Conservation (phyloP, 352 stramenopile genomes). For the Phytopythium kandeliae region DNA sequence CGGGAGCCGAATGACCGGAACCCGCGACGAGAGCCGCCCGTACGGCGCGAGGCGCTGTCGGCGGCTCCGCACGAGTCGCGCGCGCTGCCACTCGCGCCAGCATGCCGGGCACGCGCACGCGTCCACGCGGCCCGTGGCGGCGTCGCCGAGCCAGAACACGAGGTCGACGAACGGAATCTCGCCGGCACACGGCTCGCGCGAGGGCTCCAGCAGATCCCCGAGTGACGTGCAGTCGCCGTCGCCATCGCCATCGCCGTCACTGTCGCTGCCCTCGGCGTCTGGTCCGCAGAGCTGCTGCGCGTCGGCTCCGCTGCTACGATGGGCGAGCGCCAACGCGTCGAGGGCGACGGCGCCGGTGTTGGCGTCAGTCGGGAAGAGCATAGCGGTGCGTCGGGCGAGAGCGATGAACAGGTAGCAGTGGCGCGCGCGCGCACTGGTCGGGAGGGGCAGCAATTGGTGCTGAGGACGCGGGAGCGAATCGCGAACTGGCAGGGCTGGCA, state of each 20-base stretch:
- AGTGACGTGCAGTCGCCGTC: background rate
- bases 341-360: no score
- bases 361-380: no score
- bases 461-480: background rate
- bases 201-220: conserved; percentile 19
- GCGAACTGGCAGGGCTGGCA: no score
- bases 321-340: no score
- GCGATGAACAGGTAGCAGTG: background rate
- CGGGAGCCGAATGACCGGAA: conserved; percentile 47
- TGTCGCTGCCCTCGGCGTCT: no score
- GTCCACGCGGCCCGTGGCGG: conserved; percentile 35
- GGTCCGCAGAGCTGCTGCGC: no score
- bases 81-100: conserved; percentile 6
- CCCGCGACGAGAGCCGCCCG: conserved; percentile 40
- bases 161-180: conserved; percentile 51
- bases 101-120: conserved; percentile 36
- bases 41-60: conserved; percentile 29
- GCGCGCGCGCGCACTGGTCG: background rate
- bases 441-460: conserved; percentile 1
- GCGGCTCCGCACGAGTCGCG: conserved; percentile 7
- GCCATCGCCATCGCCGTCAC: no score
- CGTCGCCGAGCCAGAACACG: conserved; percentile 54
- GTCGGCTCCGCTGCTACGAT: no score
- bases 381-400: no score
- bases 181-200: conserved; percentile 38